Percentiles rank a stretch among this genome's conserved stretches.
Evolutionary conservation across 2,329 filamentous ascomycete species (phyloP).

Genomic region (Trichoderma citrinoviride): DNA sequence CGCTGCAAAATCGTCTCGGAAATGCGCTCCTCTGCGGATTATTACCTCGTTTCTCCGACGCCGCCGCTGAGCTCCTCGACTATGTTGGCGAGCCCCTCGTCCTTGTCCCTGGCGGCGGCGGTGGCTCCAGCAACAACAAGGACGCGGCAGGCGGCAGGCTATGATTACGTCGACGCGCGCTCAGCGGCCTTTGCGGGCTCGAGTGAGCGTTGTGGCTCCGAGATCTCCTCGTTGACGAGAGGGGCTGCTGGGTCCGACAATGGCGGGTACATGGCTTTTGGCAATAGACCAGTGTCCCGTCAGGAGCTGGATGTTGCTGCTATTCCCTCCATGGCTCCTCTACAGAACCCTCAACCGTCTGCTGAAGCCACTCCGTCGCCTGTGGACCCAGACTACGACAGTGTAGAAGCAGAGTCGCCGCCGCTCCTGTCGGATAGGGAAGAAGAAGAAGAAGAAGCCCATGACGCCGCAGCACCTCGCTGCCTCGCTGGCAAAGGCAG

Average conservation of each 20-base stretch:
- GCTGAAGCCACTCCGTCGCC: neutral
- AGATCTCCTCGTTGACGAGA: neutral
- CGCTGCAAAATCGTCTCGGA: conserved; percentile 25
- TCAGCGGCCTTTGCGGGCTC: neutral
- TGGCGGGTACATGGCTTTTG: neutral
- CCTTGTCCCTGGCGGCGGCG: neutral
- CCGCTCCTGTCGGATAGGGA: neutral
- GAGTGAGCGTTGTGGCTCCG: neutral
- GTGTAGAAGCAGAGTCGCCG: neutral
- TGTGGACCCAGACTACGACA: no score
- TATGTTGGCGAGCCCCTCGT: neutral
- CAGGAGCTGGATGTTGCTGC: neutral
- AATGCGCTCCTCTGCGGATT: conserved; percentile 17
- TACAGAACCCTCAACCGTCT: neutral
- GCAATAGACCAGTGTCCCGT: neutral
- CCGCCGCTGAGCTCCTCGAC: neutral
- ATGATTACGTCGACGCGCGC: neutral
- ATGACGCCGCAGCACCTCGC: neutral
- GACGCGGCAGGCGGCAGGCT: neutral
- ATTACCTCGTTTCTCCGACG: neutral
- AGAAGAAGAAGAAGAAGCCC: no score
- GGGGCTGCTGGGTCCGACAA: neutral
- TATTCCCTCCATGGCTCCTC: neutral
- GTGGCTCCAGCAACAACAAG: no score
- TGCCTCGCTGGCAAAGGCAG: neutral